These are phyloP conservation scores for Durio zibethinus DNA, from an alignment of 345 rosid genomes.

Conservation along the genomic window DNA sequence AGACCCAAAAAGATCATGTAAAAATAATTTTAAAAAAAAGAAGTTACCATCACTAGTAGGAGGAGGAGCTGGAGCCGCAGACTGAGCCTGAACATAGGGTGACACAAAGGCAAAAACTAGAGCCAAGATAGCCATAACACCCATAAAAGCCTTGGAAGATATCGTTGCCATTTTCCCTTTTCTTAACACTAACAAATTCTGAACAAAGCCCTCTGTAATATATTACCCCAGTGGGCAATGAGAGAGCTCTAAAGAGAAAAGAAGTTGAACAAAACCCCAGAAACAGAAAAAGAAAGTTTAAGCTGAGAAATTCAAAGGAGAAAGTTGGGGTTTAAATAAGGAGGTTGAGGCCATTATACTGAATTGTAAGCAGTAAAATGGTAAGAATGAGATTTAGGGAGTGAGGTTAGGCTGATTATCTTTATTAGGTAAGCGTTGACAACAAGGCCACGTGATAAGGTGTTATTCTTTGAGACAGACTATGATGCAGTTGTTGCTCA, in stretches of 20 bases:
- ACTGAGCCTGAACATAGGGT: conserved; percentile 36
- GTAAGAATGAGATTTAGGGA: background rate
- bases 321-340: background rate
- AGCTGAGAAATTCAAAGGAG: background rate
- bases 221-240: background rate
- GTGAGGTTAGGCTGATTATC: background rate
- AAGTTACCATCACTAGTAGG: conserved; percentile 62
- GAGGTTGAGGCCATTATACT: background rate
- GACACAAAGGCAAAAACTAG: conserved; percentile 34
- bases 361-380: background rate
- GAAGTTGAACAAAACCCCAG: no score
- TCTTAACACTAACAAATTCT: conserved; percentile 4
- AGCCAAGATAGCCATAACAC: conserved; percentile 20
- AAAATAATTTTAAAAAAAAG: background rate
- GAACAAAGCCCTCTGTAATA: background rate
- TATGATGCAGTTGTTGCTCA: background rate
- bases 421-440: background rate
- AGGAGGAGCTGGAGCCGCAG: conserved; percentile 52
- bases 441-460: background rate
- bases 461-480: conserved; percentile 7
- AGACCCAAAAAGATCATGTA: background rate
- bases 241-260: background rate
- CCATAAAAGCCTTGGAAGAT: conserved; percentile 20
- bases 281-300: background rate
- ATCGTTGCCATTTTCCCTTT: background rate